Percentiles rank a stretch among this genome's conserved stretches.
Evolutionary conservation across 164 flowering plant genomes (phyloP).

Genomic region (Litsea cubeba): DNA sequence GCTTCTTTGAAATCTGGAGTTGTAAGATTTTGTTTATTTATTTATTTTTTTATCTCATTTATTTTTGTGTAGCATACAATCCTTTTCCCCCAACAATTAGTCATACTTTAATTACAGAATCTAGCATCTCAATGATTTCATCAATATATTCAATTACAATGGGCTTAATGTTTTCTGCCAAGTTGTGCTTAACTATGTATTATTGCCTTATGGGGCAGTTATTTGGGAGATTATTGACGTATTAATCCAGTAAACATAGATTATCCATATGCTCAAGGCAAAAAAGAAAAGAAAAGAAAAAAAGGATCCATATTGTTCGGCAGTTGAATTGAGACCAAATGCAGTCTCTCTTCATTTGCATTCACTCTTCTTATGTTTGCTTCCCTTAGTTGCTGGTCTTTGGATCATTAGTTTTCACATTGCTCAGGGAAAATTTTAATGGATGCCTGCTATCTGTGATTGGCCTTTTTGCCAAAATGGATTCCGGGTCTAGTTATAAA

Average conservation of each 20-base stretch:
- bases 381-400: background rate
- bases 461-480: background rate
- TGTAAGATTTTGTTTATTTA: constrained; percentile 36
- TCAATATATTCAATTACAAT: background rate
- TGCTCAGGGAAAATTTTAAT: background rate
- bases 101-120: background rate
- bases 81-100: background rate
- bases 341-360: background rate
- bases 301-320: too few species aligned
- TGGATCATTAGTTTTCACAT: background rate
- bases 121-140: background rate
- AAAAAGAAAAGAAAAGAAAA: too few species aligned
- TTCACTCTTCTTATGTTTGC: background rate
- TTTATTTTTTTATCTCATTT: background rate
- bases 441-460: background rate
- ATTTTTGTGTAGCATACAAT: background rate
- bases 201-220: too few species aligned
- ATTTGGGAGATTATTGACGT: too few species aligned
- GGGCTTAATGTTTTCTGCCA: background rate
- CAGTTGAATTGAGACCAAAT: background rate
- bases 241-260: too few species aligned
- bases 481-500: background rate
- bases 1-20: constrained; percentile 75
- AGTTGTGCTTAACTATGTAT: too few species aligned
- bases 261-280: too few species aligned